Percentiles rank a stretch among this genome's conserved stretches.
Conservation (phyloP, 2,329 filamentous ascomycete species). For the Cyphellophora europaea region DNA sequence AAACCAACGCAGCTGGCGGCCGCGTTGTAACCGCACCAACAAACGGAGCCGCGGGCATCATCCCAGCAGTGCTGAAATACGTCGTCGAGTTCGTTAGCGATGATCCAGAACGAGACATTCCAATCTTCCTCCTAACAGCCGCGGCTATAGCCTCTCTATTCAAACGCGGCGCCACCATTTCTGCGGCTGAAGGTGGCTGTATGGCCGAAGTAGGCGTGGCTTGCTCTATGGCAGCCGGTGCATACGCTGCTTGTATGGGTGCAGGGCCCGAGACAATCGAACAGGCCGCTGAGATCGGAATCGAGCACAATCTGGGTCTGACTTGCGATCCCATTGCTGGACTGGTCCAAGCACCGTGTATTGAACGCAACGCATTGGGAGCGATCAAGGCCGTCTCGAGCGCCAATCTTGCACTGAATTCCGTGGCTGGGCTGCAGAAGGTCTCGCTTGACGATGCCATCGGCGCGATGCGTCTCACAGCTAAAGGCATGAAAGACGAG, state of each 20-base stretch:
- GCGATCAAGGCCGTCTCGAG: constrained; percentile 15
- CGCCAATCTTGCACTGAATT: constrained; percentile 14
- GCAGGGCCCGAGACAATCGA: constrained; percentile 14
- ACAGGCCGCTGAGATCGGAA: constrained; percentile 15
- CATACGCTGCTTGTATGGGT: constrained; percentile 15
- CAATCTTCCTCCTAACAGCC: constrained; percentile 13
- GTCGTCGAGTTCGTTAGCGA: constrained; percentile 14
- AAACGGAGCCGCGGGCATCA: constrained; percentile 15
- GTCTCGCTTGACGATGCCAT: constrained; percentile 15
- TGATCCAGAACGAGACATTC: constrained; percentile 14
- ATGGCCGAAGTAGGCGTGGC: constrained; percentile 17
- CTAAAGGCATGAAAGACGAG: constrained; percentile 14
- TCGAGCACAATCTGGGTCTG: constrained; percentile 16
- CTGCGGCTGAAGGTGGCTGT: constrained; percentile 14
- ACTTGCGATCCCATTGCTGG: constrained; percentile 15
- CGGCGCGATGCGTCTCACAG: constrained; percentile 15
- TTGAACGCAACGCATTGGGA: constrained; percentile 15
- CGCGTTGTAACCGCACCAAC: constrained; percentile 11
- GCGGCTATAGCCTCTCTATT: constrained; percentile 14
- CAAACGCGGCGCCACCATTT: constrained; percentile 16
- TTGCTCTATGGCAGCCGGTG: constrained; percentile 16
- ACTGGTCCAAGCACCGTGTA: constrained; percentile 15
- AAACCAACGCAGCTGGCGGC: constrained; percentile 12
- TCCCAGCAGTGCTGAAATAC: constrained; percentile 16
- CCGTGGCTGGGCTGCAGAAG: constrained; percentile 13